These are phyloP conservation scores for Themeda triandra DNA, from an alignment of 176 grass and related monocot species.

Conservation along the genomic window DNA sequence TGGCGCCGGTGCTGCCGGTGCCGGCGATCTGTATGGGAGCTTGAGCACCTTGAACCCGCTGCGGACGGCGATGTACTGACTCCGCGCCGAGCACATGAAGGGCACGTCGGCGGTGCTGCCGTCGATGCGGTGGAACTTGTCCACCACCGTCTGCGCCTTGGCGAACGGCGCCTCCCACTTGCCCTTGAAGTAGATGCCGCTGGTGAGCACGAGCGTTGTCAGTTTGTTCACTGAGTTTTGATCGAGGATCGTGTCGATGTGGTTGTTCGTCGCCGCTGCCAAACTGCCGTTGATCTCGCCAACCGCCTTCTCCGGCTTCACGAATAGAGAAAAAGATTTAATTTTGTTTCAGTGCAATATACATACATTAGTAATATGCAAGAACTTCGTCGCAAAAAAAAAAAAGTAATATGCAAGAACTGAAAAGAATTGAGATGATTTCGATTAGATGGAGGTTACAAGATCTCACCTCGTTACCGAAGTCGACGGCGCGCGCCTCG, in stretches of 20 bases:
- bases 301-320: not conserved
- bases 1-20: not conserved
- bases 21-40: too few relatives aligned
- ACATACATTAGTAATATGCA: not conserved
- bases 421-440: not conserved
- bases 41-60: too few relatives aligned
- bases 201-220: not conserved
- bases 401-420: not conserved
- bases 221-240: not conserved
- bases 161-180: not conserved
- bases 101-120: not conserved
- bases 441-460: not conserved
- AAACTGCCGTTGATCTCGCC: not conserved
- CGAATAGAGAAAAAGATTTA: not conserved
- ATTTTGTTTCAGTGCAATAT: not conserved
- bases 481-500: not conserved
- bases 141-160: not conserved
- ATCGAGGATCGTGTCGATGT: not conserved
- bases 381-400: too few relatives aligned
- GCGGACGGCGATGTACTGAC: too few relatives aligned
- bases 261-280: not conserved
- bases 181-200: constrained; percentile 2
- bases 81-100: too few relatives aligned
- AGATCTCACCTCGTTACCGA: not conserved
- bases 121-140: not conserved